Evolutionary conservation across 495 filamentous ascomycete genomes (phyloP).

Genomic region (Bombardia bombarda): DNA sequence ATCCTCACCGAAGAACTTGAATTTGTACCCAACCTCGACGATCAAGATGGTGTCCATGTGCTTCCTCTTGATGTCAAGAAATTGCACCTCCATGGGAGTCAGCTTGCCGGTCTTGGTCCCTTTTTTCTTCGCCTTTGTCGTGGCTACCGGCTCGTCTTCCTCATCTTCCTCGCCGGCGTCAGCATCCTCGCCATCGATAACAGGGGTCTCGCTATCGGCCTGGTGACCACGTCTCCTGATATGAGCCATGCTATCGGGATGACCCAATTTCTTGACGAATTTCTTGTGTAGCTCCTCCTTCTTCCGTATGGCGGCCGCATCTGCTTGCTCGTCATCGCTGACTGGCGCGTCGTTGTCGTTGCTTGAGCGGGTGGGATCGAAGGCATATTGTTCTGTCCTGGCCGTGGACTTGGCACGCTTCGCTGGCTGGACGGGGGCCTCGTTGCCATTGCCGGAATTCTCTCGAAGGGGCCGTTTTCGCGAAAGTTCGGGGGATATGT

Average conservation of each 20-base stretch:
- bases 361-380: constrained; percentile 23
- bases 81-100: constrained; percentile 90
- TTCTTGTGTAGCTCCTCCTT: constrained; percentile 72
- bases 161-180: constrained; percentile 41
- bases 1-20: constrained; percentile 96
- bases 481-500: constrained; percentile 8
- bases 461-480: constrained; percentile 41
- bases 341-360: constrained; percentile 5
- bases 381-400: constrained; percentile 40
- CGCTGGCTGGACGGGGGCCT: constrained; percentile 20
- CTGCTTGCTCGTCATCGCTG: constrained; percentile 42
- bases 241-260: constrained; percentile 67
- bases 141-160: constrained; percentile 40
- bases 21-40: constrained; percentile 97
- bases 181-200: constrained; percentile 40
- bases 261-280: constrained; percentile 85
- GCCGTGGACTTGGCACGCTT: constrained; percentile 34
- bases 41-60: constrained; percentile 84
- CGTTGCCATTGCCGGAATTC: constrained; percentile 29
- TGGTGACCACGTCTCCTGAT: constrained; percentile 51
- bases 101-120: constrained; percentile 74
- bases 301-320: constrained; percentile 31
- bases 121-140: constrained; percentile 49
- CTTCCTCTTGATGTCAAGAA: constrained; percentile 87
- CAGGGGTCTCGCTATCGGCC: constrained; percentile 42